Base-by-base conservation (phyloP, 257 asterid species). In the Euphrasia confusa region DNA sequence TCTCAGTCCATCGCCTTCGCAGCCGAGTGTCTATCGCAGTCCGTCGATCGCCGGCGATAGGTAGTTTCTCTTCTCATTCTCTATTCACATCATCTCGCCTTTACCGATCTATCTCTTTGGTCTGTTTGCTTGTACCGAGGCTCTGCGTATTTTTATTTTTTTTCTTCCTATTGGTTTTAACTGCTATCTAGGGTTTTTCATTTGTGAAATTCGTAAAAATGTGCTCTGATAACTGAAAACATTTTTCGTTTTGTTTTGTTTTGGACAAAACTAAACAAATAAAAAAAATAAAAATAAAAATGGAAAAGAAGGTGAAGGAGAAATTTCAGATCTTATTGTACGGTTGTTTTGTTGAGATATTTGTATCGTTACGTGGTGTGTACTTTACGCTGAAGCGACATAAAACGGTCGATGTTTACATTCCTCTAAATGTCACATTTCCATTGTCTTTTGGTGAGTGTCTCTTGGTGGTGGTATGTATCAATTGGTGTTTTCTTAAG, bases 1-100 rank as follows among this genome's bases (percentile, higher is more conserved):
- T 0, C 49, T 10, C 44, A 17, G 67, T 39, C 47, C 11, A 7
- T 5, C 54, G 10, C 24, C 53, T 17, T 50, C 21, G 0, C 33
- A 10, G 17, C 44, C 60, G 5, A 28, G 66, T 13, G 69, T 12
- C 15, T 10, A 33, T 44, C 58, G 15, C 26, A 12, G 52, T 44
- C 58, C 12, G 14, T 48, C 61, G 68, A 50, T 71, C 74, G 60
- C 70, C 68, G 60, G 57, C 48, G 33, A 14, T 45, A 70, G 71
- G 74, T 68, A 8, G 26, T 47, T 47, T 24, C 45, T 54, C 57
- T 11, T 68, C 48, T 61, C 28, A 17, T 17, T 17, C 63, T 57
- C 7, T 45, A 10, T 14, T 21, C 27, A 12, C 61, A 4, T n/a
- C 28, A 4, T 58, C 8, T 10, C 18, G 12, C 9, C 12, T 9